Evolutionary conservation across 2,329 filamentous ascomycete species (phyloP), one percentile per base, ranked within the genome.

Genomic region (Aspergillus awamori): DNA sequence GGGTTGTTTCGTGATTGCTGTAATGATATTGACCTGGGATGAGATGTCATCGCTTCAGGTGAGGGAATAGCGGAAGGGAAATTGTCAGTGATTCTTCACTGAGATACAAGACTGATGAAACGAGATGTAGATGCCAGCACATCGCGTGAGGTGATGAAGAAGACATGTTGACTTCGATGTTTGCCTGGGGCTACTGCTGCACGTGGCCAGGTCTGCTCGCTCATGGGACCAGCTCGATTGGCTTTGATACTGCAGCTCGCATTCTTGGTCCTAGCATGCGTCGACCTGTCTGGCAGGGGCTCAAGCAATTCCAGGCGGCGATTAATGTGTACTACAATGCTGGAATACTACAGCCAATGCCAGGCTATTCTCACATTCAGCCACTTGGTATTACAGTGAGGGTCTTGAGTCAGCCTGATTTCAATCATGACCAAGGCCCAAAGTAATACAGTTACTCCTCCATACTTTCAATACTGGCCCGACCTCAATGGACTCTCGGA

Each of bases 401-500:
- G 10, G 41, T 20, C 20, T 45, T 20, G 2, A 6, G 20, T 45
- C 41, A 24, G 20, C 41, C 17, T 28, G 8, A 30, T 33, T 17
- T 4, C 47, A 51, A 30, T 28, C 47, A 13, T 33, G 47, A 51
- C 47, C 30, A 11, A 51, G 8, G 8, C 15, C 13, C 26, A 64
- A 59, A 63, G 15, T 65, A 62, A 28, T 61, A 58, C n/a, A 43
- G 33, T 5, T 63, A 3, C 64, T 63, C 26, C 26, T 66, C 66
- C 10, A 60, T 58, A 15, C 28, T 63, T 7, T 49, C 61, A 8
- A 62, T 53, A 38, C 60, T 63, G 54, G 66, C 63, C 4, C 53
- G 66, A 66, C 5, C 57, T 60, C 62, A 15, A 60, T 68, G 33
- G 65, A 61, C 15, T 59, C 59, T 45, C 61, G 65, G 17, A 60